Evolutionary conservation across 305 asterid species (phyloP), one percentile per base, ranked within the genome.

Genomic region (Fraxinus greggii): DNA sequence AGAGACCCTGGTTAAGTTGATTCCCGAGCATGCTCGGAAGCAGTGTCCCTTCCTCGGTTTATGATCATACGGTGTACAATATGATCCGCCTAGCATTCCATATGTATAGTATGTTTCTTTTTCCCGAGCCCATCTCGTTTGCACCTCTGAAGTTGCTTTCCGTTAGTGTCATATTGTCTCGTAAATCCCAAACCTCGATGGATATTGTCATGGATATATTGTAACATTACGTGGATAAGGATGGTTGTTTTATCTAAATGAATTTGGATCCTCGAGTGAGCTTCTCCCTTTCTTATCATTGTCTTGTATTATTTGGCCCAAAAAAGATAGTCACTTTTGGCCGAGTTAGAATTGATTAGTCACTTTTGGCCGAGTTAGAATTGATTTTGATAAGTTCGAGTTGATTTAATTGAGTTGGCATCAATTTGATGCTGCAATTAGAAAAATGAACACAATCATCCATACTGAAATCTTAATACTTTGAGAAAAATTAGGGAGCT

Each of bases 11-110:
- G 72, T 80, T 75, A 93, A 90, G 88, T 83, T 95, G 94, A 83
- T 95, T 76, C 99, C 98, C 0, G 98, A 93, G 88, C 99, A 95
- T 78, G 95, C 98, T 8, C 83, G 93, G 79, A 95, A 92, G 89
- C 97, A 94, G 70, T 95, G 97, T 80, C 90, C 97, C 80, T 83
- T 89, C 81, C 87, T 91, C n/a, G 82, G 93, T 54, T 84, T 86
- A 78, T 95, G 91, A 92, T 78, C 86, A 48, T 59, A 70, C 76
- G 61, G 75, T 75, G 86, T 31, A 72, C 79, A 80, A 38, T 81
- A 83, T 72, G 38, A 51, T 73, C 65, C 48, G 63, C 63, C 51
- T 78, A 77, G 54, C 79, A 56, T 82, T 33, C 76, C 32, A 28
- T 32, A 76, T 74, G 73, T 84, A 75, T 72, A 74, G 29, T 72